Evolutionary conservation across 306 rosid species (phyloP).

Genomic region (Dalbergia oliveri): DNA sequence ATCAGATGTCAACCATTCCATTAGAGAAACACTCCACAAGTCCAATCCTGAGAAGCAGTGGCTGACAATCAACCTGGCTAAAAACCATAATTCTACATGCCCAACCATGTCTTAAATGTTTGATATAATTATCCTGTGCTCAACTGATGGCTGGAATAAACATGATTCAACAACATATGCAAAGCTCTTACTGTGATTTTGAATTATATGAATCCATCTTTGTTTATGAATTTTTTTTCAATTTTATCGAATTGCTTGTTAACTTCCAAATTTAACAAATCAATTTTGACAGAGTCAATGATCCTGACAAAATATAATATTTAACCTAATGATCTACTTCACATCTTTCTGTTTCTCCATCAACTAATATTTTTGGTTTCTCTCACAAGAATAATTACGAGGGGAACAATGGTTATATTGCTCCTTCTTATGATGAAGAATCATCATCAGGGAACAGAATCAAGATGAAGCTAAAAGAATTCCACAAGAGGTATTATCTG

Average conservation of each 20-base stretch:
- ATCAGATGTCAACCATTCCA: neutral
- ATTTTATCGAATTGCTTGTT: slow-evolving; percentile 5
- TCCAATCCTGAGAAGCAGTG: neutral
- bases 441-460: slow-evolving; percentile 84
- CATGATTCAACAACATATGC: slow-evolving; percentile 14
- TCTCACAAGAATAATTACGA: slow-evolving; percentile 59
- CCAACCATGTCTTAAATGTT: slow-evolving; percentile 25
- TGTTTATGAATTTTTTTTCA: slow-evolving; percentile 8
- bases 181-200: slow-evolving; percentile 22
- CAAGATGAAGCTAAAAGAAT: slow-evolving; percentile 94
- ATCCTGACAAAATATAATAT: slow-evolving; percentile 24
- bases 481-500: slow-evolving; percentile 76
- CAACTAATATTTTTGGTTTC: slow-evolving; percentile 36
- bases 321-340: slow-evolving; percentile 12
- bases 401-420: slow-evolving; percentile 72
- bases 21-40: neutral
- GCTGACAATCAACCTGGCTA: slow-evolving; percentile 7
- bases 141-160: neutral
- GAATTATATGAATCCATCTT: slow-evolving; percentile 37
- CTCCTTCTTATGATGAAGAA: slow-evolving; percentile 83
- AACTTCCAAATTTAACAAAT: slow-evolving; percentile 28
- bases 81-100: slow-evolving; percentile 19
- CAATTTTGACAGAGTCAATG: slow-evolving; percentile 16
- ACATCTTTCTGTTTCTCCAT: slow-evolving; percentile 14
- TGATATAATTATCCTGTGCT: neutral